phyloP scores from a whole-genome alignment of 179 eudicot species.

The Heliamphora pulchella region DNA sequence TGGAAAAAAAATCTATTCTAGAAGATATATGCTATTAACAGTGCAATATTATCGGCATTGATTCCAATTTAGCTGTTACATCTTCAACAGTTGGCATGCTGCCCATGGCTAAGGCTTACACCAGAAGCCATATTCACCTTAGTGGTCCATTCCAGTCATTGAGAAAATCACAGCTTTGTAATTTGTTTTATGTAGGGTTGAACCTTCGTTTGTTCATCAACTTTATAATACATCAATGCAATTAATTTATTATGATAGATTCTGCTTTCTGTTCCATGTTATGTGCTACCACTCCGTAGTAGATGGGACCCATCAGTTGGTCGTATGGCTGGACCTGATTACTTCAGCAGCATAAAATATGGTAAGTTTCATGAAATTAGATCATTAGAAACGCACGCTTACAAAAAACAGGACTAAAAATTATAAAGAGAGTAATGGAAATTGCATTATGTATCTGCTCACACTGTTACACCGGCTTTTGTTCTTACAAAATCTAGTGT shows the following conservation, averaged over 20 bases:
- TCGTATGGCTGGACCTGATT: conserved; percentile 63
- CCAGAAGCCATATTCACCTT: background rate
- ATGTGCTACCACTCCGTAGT: conserved; percentile 26
- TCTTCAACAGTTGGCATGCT: background rate
- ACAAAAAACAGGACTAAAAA: background rate
- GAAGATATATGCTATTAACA: background rate
- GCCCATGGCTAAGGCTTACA: background rate
- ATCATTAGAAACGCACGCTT: background rate
- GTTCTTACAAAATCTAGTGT: too few relatives aligned
- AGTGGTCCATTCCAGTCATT: background rate
- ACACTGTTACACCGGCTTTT: too few relatives aligned
- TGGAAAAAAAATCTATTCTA: background rate
- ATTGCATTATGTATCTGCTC: background rate
- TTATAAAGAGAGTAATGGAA: background rate
- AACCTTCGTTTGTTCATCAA: background rate
- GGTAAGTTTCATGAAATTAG: conserved; percentile 37
- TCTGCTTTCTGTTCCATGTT: conserved; percentile 9
- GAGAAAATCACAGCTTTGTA: background rate
- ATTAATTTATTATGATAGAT: conserved; percentile 12
- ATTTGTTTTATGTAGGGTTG: background rate
- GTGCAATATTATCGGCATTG: background rate
- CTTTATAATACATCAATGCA: background rate
- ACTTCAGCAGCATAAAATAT: conserved; percentile 51
- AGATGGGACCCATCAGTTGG: conserved; percentile 85
- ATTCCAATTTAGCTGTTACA: background rate